These are phyloP conservation scores for Cadophora sp. DNA, from an alignment of 2,329 filamentous ascomycete species.

Conservation along the genomic window DNA sequence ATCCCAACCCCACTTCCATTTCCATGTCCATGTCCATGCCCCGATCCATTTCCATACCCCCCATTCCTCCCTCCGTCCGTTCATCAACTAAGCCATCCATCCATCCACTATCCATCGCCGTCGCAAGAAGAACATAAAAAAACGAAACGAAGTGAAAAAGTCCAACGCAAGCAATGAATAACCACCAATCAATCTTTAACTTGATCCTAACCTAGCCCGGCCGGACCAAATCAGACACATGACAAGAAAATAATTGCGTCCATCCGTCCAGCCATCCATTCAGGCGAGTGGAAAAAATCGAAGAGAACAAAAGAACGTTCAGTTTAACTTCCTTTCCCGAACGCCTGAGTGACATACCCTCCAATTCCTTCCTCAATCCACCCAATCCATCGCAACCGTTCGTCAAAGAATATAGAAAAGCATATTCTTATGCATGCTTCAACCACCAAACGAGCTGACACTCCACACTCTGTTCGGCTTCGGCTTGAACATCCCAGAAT, in stretches of 20 bases:
- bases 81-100: neutral
- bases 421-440: slow-evolving; percentile 9
- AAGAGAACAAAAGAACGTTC: neutral
- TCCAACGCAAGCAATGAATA: no score
- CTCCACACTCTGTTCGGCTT: slow-evolving; percentile 3
- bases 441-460: neutral
- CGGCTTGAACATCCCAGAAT: neutral
- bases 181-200: no score
- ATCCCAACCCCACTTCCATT: no score
- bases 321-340: neutral
- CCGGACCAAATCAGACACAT: no score
- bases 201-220: no score
- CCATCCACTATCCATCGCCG: neutral
- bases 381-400: neutral
- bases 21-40: no score
- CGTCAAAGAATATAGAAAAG: neutral
- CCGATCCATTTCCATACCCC: no score
- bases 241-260: no score
- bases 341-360: neutral
- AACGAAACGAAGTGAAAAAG: neutral
- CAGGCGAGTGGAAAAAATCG: neutral
- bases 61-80: no score
- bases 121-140: neutral
- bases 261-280: no score
- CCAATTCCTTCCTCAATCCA: neutral